Evolutionary conservation across 768 basidiomycete genomes (phyloP).

Genomic region (Suillus tomentosus): DNA sequence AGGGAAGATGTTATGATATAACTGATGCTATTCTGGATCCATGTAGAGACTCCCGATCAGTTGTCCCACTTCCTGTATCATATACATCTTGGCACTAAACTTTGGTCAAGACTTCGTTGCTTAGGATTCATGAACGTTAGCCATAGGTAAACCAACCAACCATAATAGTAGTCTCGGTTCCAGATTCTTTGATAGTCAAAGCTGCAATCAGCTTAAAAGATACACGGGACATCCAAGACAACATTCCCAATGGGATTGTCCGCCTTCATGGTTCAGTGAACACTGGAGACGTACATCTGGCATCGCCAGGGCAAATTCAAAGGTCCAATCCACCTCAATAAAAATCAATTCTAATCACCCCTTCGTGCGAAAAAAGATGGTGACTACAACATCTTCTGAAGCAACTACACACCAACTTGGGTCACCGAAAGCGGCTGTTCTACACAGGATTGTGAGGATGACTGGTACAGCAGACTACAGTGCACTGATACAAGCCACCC

Average conservation of each 20-base stretch:
- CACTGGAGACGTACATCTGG: background rate
- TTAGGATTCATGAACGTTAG: too few relatives aligned
- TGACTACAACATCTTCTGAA: background rate
- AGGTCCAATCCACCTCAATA: background rate
- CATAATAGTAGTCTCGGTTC: background rate
- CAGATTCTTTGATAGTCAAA: background rate
- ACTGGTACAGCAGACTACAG: slow-evolving; percentile 3
- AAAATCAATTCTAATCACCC: background rate
- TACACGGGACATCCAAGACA: background rate
- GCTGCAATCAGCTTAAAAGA: background rate
- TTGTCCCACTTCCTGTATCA: too few relatives aligned
- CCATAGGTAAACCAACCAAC: too few relatives aligned
- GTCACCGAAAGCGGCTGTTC: background rate
- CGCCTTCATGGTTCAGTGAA: background rate
- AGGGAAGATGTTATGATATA: too few relatives aligned
- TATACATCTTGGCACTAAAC: too few relatives aligned
- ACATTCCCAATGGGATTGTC: background rate
- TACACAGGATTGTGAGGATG: too few relatives aligned
- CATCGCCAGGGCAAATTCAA: background rate
- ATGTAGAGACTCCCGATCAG: too few relatives aligned
- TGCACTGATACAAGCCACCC: background rate
- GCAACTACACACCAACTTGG: background rate
- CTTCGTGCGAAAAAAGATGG: background rate
- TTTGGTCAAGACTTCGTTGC: too few relatives aligned
- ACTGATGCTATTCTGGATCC: too few relatives aligned